These are phyloP conservation scores for Pythium rhizo-oryzae DNA, from an alignment of 352 stramenopile genomes.

Conservation along the genomic window DNA sequence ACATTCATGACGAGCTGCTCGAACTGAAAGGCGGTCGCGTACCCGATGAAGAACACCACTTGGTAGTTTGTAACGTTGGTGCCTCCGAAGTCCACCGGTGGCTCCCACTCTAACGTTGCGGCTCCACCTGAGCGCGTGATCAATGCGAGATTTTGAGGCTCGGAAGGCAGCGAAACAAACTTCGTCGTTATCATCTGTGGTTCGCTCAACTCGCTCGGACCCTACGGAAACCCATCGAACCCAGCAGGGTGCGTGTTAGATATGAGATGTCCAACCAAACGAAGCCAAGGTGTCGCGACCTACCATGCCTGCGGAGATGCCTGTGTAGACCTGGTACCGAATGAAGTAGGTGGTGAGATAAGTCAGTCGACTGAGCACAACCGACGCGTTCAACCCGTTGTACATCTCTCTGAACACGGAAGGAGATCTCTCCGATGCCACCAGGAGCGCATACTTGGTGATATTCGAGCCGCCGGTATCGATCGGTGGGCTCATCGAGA, in stretches of 20 bases:
- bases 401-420: slow-evolving; percentile 52
- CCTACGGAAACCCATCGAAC: slow-evolving; percentile 33
- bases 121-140: slow-evolving; percentile 41
- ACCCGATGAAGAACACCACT: slow-evolving; percentile 45
- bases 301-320: slow-evolving; percentile 39
- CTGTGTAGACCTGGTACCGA: slow-evolving; percentile 51
- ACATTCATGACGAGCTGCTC: slow-evolving; percentile 35
- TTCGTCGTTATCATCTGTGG: slow-evolving; percentile 33
- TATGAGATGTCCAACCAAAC: background rate
- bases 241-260: background rate
- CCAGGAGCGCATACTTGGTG: slow-evolving; percentile 31
- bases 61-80: slow-evolving; percentile 51
- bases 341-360: slow-evolving; percentile 54
- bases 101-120: slow-evolving; percentile 43
- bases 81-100: slow-evolving; percentile 57
- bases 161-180: slow-evolving; percentile 47
- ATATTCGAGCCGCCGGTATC: slow-evolving; percentile 43
- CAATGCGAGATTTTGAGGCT: slow-evolving; percentile 35
- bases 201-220: slow-evolving; percentile 53
- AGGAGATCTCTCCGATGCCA: slow-evolving; percentile 40
- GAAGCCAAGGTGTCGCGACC: background rate
- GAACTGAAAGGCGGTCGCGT: slow-evolving; percentile 36
- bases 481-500: slow-evolving; percentile 37
- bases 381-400: slow-evolving; percentile 22
- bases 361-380: slow-evolving; percentile 34